Percentiles rank a stretch among this genome's conserved stretches.
phyloP scores from a whole-genome alignment of 176 grass and related monocot species.

The Carex kokanica region DNA sequence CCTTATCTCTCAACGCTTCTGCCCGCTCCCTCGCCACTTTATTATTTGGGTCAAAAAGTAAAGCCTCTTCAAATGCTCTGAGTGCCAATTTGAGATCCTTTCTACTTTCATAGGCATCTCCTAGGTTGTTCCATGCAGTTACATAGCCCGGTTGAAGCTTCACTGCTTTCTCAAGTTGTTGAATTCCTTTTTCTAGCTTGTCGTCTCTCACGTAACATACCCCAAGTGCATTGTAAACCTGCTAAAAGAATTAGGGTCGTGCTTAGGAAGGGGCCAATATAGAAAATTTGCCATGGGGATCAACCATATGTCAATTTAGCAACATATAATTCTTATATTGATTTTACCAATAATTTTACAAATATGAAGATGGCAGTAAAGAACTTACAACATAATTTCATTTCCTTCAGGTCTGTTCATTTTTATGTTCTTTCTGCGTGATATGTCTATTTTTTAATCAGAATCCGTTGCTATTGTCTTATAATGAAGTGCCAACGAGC shows the following conservation, averaged over 20 bases:
- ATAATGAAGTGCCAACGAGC: not conserved
- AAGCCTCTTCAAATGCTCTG: slow-evolving; percentile 80
- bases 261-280: not conserved
- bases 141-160: slow-evolving; percentile 87
- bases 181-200: slow-evolving; percentile 76
- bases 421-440: not conserved
- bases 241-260: not conserved
- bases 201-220: slow-evolving; percentile 80
- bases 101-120: slow-evolving; percentile 76
- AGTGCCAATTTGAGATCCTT: slow-evolving; percentile 69
- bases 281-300: not conserved
- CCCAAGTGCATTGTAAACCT: slow-evolving; percentile 95
- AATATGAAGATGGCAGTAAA: not conserved
- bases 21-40: slow-evolving; percentile 67
- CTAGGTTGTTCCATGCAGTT: slow-evolving; percentile 92
- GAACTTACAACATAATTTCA: not conserved
- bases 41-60: slow-evolving; percentile 93
- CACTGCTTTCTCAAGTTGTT: slow-evolving; percentile 78
- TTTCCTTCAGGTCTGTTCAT: not conserved
- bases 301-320: not conserved
- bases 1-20: slow-evolving; percentile 62
- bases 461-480: not conserved
- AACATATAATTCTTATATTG: not conserved
- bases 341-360: not conserved
- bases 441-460: not conserved